phyloP scores from a whole-genome alignment of 306 rosid genomes.

The Oemleria cerasiformis region DNA sequence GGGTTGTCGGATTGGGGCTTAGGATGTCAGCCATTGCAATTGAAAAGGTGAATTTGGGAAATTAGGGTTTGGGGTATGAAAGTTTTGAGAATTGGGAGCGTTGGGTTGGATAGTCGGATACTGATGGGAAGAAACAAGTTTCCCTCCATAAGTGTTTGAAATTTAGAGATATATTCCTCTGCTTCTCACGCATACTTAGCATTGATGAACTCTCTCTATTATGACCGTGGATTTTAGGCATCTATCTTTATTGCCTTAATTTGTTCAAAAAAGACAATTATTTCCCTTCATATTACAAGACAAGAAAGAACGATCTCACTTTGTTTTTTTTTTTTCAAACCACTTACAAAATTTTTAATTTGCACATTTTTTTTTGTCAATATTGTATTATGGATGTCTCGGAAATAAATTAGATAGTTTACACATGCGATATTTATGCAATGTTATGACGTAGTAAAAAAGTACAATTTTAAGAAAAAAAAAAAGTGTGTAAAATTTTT shows the following conservation, averaged over 20 bases:
- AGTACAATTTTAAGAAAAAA: background rate
- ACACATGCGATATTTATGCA: background rate
- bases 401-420: background rate
- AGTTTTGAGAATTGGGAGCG: background rate
- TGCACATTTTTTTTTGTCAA: background rate
- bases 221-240: background rate
- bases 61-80: constrained; percentile 20
- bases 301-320: too few species aligned
- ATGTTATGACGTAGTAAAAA: background rate
- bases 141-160: constrained; percentile 57
- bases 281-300: too few species aligned
- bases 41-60: background rate
- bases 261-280: background rate
- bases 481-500: too few species aligned
- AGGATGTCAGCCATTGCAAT: constrained; percentile 56
- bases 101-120: background rate
- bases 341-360: background rate
- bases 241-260: background rate
- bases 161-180: background rate
- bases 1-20: constrained; percentile 53
- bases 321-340: too few species aligned
- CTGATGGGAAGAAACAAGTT: constrained; percentile 12
- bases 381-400: background rate
- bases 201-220: background rate
- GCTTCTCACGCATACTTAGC: background rate